phyloP scores from a whole-genome alignment of 768 basidiomycete genomes.

The Boletus insuetus region DNA sequence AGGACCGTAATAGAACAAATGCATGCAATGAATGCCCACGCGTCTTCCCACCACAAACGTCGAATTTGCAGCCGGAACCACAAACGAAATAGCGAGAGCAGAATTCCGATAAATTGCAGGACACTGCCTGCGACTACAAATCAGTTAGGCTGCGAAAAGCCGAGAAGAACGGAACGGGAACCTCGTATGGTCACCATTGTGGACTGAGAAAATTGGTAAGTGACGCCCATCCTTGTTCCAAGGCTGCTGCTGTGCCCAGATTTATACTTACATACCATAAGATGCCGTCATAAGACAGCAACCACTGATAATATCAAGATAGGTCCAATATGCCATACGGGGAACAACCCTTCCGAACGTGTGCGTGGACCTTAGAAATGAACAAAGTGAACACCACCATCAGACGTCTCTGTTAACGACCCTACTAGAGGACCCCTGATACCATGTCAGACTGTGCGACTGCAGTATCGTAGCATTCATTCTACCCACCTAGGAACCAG shows the following conservation, averaged over 20 bases:
- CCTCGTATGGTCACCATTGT: conserved; percentile 10
- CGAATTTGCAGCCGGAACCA: conserved; percentile 13
- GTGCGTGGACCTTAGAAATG: too few relatives aligned
- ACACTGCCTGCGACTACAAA: background rate
- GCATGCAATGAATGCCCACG: conserved; percentile 11
- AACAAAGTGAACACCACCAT: background rate
- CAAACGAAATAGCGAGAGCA: conserved; percentile 16
- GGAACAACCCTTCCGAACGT: too few relatives aligned
- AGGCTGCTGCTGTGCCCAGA: background rate
- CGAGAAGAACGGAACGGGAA: background rate
- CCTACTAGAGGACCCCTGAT: background rate
- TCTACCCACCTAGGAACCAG: background rate
- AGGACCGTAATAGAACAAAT: conserved; percentile 5
- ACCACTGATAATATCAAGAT: background rate
- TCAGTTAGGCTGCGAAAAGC: background rate
- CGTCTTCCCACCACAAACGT: conserved; percentile 26
- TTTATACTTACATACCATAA: conserved; percentile 3
- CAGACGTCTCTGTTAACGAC: background rate
- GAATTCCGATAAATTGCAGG: conserved; percentile 3
- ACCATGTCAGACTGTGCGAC: background rate
- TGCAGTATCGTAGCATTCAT: background rate
- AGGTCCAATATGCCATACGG: too few relatives aligned
- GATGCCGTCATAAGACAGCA: conserved; percentile 1
- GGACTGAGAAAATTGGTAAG: conserved; percentile 12
- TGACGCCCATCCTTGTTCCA: conserved; percentile 1